Conservation (phyloP, 2,329 filamentous ascomycete genomes). For the Fusarium sp. region DNA sequence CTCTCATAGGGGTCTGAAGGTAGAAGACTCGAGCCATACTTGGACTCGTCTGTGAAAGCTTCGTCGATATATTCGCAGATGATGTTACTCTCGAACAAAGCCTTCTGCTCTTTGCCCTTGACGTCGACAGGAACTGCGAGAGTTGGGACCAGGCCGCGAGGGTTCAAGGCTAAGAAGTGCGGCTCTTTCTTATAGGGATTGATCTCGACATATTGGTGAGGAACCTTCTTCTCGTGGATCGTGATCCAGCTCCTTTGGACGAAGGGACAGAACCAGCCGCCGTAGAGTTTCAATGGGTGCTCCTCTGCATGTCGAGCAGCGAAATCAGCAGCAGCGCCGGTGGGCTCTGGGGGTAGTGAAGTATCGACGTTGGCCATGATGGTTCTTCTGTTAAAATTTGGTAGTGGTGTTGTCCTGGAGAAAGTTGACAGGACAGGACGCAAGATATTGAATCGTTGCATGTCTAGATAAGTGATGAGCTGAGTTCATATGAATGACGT, state of each 20-base stretch:
- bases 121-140: constrained; percentile 62
- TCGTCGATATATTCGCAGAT: constrained; percentile 84
- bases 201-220: constrained; percentile 81
- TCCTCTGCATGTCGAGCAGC: constrained; percentile 61
- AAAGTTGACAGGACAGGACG: neutral
- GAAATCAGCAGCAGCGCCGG: constrained; percentile 63
- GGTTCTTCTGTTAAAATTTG: neutral
- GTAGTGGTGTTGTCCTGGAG: neutral
- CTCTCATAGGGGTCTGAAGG: constrained; percentile 72
- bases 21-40: constrained; percentile 63
- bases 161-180: constrained; percentile 77
- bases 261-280: constrained; percentile 80
- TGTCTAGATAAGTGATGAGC: constrained; percentile 1
- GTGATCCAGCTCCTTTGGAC: constrained; percentile 80
- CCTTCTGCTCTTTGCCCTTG: constrained; percentile 58
- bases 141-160: constrained; percentile 80
- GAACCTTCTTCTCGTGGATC: constrained; percentile 78
- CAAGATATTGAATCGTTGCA: neutral
- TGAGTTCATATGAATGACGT: constrained; percentile 34
- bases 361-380: constrained; percentile 63
- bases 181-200: constrained; percentile 82
- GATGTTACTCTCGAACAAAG: constrained; percentile 79
- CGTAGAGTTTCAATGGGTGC: constrained; percentile 74
- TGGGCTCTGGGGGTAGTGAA: constrained; percentile 59
- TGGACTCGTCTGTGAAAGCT: constrained; percentile 64